A percentile compares a stretch with the other conserved stretches of the same genome.
phyloP scores from a whole-genome alignment of 2,329 filamentous ascomycete genomes.

The Clonostachys byssicola region DNA sequence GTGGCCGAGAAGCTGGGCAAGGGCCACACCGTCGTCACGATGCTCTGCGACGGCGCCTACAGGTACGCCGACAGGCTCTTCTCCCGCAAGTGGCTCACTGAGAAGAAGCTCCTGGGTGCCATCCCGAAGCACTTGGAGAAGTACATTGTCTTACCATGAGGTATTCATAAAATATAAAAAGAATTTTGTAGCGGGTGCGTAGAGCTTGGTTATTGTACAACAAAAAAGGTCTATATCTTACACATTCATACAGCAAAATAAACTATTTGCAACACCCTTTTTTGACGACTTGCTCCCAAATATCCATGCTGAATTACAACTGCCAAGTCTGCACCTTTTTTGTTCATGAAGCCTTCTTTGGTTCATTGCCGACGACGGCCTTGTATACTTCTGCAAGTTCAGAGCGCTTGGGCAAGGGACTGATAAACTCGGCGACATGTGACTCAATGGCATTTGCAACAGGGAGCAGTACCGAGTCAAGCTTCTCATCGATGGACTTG shows the following conservation, averaged over 20 bases:
- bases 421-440: too few relatives aligned
- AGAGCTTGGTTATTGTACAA: constrained; percentile 11
- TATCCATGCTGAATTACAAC: too few relatives aligned
- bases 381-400: too few relatives aligned
- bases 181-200: constrained; percentile 1
- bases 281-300: not conserved
- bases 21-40: constrained; percentile 87
- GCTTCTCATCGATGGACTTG: too few relatives aligned
- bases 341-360: too few relatives aligned
- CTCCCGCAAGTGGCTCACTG: constrained; percentile 82
- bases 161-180: not conserved
- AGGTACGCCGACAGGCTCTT: constrained; percentile 93
- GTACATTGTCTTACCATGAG: constrained; percentile 85
- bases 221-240: constrained; percentile 13
- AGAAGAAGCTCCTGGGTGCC: constrained; percentile 76
- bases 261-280: constrained; percentile 7
- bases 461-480: too few relatives aligned
- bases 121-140: constrained; percentile 84
- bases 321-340: too few relatives aligned
- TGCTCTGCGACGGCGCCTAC: constrained; percentile 96
- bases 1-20: constrained; percentile 86
- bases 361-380: too few relatives aligned
- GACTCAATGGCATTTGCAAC: too few relatives aligned
- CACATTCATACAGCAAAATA: constrained; percentile 11
- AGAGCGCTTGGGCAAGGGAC: too few relatives aligned